Percentiles rank a stretch among this genome's conserved stretches.
Conservation (phyloP, 1,284 basidiomycete genomes). For the Inonotus hispidus region DNA sequence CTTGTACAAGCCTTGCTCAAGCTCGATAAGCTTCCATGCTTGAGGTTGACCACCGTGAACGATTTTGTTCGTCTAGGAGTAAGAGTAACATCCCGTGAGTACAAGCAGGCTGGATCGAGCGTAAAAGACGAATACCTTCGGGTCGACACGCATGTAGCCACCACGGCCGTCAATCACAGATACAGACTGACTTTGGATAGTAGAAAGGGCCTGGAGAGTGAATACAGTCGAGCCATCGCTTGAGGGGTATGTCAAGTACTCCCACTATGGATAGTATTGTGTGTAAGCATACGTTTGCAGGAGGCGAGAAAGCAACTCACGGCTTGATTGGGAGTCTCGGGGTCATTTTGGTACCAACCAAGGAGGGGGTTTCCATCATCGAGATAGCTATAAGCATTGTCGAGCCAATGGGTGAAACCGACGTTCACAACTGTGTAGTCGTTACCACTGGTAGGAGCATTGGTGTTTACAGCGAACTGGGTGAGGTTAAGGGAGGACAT, state of each 20-base stretch:
- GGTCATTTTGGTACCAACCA: neutral
- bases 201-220: conserved; percentile 6
- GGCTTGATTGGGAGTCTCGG: conserved; percentile 4
- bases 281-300: neutral
- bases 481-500: conserved; percentile 12
- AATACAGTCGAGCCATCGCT: conserved; percentile 6
- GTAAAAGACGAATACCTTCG: neutral
- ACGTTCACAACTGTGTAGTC: conserved; percentile 10
- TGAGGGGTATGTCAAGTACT: conserved; percentile 8
- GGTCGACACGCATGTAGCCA: conserved; percentile 11
- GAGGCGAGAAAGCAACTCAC: neutral
- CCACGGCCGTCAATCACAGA: conserved; percentile 2
- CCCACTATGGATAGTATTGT: conserved; percentile 8
- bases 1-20: conserved; percentile 4
- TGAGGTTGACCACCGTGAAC: conserved; percentile 10
- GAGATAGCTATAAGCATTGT: neutral
- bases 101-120: neutral
- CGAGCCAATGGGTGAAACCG: conserved; percentile 12
- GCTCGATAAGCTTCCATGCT: conserved; percentile 11
- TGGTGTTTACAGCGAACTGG: conserved; percentile 3
- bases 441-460: conserved; percentile 5
- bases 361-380: conserved; percentile 13
- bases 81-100: too few relatives aligned
- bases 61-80: conserved; percentile 6
- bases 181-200: neutral